phyloP scores from a whole-genome alignment of 2,329 filamentous ascomycete species.

The Botrytis cinerea region DNA sequence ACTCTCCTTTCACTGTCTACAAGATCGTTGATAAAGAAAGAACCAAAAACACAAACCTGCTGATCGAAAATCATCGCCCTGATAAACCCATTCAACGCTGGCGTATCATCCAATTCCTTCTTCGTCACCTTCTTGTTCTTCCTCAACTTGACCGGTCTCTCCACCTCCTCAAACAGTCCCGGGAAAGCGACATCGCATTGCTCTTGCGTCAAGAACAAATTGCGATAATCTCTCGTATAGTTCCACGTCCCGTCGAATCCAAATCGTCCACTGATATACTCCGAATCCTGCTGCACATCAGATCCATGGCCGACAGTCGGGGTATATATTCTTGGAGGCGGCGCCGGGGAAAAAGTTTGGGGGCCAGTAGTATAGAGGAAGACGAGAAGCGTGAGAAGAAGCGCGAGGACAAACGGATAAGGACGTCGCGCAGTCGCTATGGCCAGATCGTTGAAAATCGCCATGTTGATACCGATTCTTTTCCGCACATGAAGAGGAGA shows the following conservation, averaged over 20 bases:
- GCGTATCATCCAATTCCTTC: constrained; percentile 22
- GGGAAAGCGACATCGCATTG: constrained; percentile 27
- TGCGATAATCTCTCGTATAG: constrained; percentile 20
- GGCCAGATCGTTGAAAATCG: neutral
- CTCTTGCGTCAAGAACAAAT: constrained; percentile 18
- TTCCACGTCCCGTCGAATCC: constrained; percentile 17
- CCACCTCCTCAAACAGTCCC: constrained; percentile 28
- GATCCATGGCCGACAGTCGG: neutral
- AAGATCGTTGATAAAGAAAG: constrained; percentile 23
- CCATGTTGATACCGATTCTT: neutral
- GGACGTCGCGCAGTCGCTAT: neutral
- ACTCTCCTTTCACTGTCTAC: too few relatives aligned
- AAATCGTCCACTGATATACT: neutral
- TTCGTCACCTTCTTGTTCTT: constrained; percentile 3
- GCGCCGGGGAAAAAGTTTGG: neutral
- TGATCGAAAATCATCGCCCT: constrained; percentile 22
- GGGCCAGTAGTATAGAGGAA: neutral
- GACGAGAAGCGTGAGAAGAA: constrained; percentile 2
- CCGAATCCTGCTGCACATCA: neutral
- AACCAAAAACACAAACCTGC: constrained; percentile 24
- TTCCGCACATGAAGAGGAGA: neutral
- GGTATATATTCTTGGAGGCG: neutral
- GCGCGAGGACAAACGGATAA: neutral
- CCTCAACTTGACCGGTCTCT: constrained; percentile 23
- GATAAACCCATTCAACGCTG: constrained; percentile 18